Percentiles rank a stretch among this genome's conserved stretches.
Evolutionary conservation across 1,284 basidiomycete species (phyloP).

Genomic region (Leccinum ponderosum): DNA sequence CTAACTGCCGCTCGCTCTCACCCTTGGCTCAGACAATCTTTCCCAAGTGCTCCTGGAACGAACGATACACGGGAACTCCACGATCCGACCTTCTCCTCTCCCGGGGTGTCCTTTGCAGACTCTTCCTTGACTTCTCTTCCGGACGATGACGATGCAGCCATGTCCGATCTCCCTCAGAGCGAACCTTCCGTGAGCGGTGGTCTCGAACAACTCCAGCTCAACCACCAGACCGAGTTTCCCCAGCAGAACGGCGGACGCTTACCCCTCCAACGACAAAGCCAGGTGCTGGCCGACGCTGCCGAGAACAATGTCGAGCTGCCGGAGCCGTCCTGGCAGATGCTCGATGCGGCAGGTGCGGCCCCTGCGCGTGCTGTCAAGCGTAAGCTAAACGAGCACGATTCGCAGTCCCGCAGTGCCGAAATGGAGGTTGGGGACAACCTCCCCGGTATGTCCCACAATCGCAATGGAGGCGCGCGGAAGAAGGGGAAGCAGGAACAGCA

Average conservation of each 20-base stretch:
- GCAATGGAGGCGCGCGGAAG: constrained; percentile 17
- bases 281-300: constrained; percentile 43
- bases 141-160: constrained; percentile 35
- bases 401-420: constrained; percentile 18
- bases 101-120: constrained; percentile 13
- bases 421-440: constrained; percentile 18
- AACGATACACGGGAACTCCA: constrained; percentile 5
- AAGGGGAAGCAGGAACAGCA: constrained; percentile 22
- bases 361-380: constrained; percentile 32
- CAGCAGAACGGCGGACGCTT: constrained; percentile 18
- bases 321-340: constrained; percentile 35
- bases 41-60: background rate
- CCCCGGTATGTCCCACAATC: background rate
- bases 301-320: constrained; percentile 20
- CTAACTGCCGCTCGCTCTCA: constrained; percentile 60
- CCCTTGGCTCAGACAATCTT: constrained; percentile 54
- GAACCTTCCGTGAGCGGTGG: constrained; percentile 38
- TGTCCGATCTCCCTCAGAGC: constrained; percentile 27
- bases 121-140: constrained; percentile 25
- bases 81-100: constrained; percentile 19
- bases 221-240: constrained; percentile 9
- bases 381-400: constrained; percentile 32
- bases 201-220: constrained; percentile 36
- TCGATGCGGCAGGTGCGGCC: constrained; percentile 28
- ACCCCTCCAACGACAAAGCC: constrained; percentile 48